phyloP scores from a whole-genome alignment of 2,329 filamentous ascomycete genomes.

The Claviceps spartinae region DNA sequence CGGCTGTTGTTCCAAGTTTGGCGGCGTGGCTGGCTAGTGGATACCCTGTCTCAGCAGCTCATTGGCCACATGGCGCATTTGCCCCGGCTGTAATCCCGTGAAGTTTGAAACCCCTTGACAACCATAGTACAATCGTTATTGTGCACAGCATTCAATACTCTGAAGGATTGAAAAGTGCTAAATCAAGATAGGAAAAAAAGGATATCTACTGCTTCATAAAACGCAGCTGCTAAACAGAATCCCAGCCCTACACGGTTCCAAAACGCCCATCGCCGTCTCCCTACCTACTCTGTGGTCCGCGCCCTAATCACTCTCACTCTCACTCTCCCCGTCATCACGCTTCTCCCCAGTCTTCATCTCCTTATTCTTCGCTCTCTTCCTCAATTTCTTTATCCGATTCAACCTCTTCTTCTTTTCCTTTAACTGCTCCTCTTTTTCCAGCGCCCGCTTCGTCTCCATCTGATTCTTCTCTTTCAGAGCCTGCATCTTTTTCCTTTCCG shows the following conservation, averaged over 20 bases:
- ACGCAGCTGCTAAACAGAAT: neutral
- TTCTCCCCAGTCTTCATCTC: constrained; percentile 33
- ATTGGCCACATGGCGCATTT: neutral
- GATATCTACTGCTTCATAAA: too few species aligned
- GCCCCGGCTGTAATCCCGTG: too few species aligned
- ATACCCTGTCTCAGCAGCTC: neutral
- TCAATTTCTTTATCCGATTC: constrained; percentile 47
- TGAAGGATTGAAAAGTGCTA: too few species aligned
- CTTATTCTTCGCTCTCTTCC: constrained; percentile 43
- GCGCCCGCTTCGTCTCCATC: constrained; percentile 22
- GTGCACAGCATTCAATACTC: too few species aligned
- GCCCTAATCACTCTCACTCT: too few species aligned
- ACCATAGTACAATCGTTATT: too few species aligned
- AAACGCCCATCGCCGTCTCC: constrained; percentile 9
- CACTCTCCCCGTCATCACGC: neutral
- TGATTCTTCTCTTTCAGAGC: constrained; percentile 27
- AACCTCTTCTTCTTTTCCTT: constrained; percentile 49
- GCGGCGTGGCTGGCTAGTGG: neutral
- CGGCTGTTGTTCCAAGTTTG: too few species aligned
- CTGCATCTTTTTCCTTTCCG: constrained; percentile 32
- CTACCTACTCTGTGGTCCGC: too few species aligned
- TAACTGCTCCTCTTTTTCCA: constrained; percentile 41
- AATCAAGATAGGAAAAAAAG: too few species aligned
- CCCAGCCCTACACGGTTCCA: constrained; percentile 2
- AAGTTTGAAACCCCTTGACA: too few species aligned